A percentile compares a stretch with the other conserved stretches of the same genome.
Evolutionary conservation across 2,329 filamentous ascomycete genomes (phyloP).

Genomic region (Chalaropsis thielavioides): DNA sequence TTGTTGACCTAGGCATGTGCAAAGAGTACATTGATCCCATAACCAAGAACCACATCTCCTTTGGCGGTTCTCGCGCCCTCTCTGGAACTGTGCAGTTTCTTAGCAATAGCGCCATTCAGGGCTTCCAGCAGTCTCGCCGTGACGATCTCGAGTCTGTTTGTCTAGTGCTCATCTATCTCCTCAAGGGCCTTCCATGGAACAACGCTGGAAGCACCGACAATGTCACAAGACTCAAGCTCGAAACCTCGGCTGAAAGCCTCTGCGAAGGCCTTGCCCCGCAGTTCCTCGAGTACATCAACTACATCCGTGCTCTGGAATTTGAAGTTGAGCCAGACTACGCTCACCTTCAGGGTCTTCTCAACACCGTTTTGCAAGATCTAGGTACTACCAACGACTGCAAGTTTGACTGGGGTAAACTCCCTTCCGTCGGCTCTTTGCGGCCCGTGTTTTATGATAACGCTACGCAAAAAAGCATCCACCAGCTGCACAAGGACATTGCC

Average conservation of each 20-base stretch:
- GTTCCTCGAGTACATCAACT: constrained; percentile 14
- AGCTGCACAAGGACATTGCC: constrained; percentile 10
- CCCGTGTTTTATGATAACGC: constrained; percentile 12
- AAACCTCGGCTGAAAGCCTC: constrained; percentile 6
- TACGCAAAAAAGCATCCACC: background rate
- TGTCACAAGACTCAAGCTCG: constrained; percentile 12
- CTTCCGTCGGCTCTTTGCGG: constrained; percentile 6
- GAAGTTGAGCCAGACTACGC: constrained; percentile 14
- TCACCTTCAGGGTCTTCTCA: constrained; percentile 13
- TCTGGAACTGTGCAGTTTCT: constrained; percentile 16
- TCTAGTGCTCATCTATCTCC: constrained; percentile 13
- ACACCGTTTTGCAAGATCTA: constrained; percentile 1
- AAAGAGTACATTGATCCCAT: constrained; percentile 15
- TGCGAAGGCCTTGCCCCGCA: constrained; percentile 12
- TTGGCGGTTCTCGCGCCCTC: constrained; percentile 8
- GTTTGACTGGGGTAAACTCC: constrained; percentile 14
- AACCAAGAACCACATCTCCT: constrained; percentile 10
- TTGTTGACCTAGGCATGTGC: constrained; percentile 16
- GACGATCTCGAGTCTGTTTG: constrained; percentile 14
- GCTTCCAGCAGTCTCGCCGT: constrained; percentile 11
- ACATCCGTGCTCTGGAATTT: constrained; percentile 12
- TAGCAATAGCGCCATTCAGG: constrained; percentile 13
- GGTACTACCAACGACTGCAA: constrained; percentile 11
- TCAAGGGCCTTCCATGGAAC: constrained; percentile 15
- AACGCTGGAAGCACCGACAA: constrained; percentile 8